Percentiles rank a stretch among this genome's conserved stretches.
Conservation (phyloP, 768 basidiomycete species). For the Boletus speciosus region DNA sequence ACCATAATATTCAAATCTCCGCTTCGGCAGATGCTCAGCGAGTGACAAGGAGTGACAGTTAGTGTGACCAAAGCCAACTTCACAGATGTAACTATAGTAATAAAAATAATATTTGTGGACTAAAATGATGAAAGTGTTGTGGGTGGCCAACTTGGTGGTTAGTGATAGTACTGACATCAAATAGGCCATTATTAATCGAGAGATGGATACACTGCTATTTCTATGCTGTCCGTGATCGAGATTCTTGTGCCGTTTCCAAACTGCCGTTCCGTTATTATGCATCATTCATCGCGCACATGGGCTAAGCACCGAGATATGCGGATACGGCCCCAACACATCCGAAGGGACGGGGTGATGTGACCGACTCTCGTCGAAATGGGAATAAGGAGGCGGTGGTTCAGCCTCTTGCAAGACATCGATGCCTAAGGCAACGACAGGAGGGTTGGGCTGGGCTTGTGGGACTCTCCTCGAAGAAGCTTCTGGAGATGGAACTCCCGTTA, state of each 20-base stretch:
- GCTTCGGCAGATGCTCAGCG: no score
- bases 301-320: constrained; percentile 13
- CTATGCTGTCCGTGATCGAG: not conserved
- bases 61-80: no score
- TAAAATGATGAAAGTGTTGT: no score
- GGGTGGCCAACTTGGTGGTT: no score
- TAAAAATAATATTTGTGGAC: no score
- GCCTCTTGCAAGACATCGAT: not conserved
- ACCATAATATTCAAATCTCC: no score
- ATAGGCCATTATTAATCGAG: not conserved
- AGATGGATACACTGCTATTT: not conserved
- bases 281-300: not conserved
- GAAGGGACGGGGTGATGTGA: constrained; percentile 6
- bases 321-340: constrained; percentile 21
- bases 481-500: constrained; percentile 14
- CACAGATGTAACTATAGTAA: no score
- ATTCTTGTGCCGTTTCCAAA: not conserved
- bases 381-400: constrained; percentile 21
- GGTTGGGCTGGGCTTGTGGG: not conserved
- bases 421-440: not conserved
- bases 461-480: not conserved
- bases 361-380: constrained; percentile 22
- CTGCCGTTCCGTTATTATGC: not conserved
- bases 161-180: not conserved
- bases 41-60: no score